Evolutionary conservation across 2,329 filamentous ascomycete species (phyloP), one percentile per base, ranked within the genome.

Genomic region (Calonectria hongkongensis): DNA sequence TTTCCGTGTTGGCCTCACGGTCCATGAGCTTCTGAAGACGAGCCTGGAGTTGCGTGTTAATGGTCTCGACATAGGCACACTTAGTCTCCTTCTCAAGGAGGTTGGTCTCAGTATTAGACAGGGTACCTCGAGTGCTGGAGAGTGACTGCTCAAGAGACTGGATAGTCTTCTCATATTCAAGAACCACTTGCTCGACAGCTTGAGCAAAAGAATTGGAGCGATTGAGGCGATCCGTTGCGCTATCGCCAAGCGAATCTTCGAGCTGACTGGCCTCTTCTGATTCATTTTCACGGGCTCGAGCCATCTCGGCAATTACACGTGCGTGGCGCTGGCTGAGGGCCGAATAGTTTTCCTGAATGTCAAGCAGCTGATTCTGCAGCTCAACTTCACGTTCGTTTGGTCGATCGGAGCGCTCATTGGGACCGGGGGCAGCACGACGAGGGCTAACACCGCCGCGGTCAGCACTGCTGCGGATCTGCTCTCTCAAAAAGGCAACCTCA

Each of bases 131-230:
- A 1, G 97, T 98, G 80, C 92, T 97, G 0, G 96, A 96, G 16
- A 99, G 90, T 2, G 96, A 98, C 64, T 95, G 92, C 84, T 99
- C 97, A 18, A 99, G 89, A 66, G 92, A 94, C 83, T 98, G 96
- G 63, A 99, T 99, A 0, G 97, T 99, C 88, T 98, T 98, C 83
- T 99, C 97, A 82, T 99, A 99, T 84, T 99, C 97, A 62, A 98
- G 87, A 3, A 99, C 95, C 27, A 99, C 95, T 81, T 98, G 94
- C 81, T 99, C 97, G 25, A 99, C 96, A 33, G 96, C 96, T 82
- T 98, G 94, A 1, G 96, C 96, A 82, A 99, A 98, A 0, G 95
- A 97, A 82, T 97, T 98, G 21, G 97, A 99, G 48, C 97, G 93
- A 82, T 98, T 97, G 75, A 98, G 86, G 66, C 97, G 91, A 82